Percentiles rank a stretch among this genome's conserved stretches.
phyloP scores from a whole-genome alignment of 768 basidiomycete species.

The Lepiota venenata region DNA sequence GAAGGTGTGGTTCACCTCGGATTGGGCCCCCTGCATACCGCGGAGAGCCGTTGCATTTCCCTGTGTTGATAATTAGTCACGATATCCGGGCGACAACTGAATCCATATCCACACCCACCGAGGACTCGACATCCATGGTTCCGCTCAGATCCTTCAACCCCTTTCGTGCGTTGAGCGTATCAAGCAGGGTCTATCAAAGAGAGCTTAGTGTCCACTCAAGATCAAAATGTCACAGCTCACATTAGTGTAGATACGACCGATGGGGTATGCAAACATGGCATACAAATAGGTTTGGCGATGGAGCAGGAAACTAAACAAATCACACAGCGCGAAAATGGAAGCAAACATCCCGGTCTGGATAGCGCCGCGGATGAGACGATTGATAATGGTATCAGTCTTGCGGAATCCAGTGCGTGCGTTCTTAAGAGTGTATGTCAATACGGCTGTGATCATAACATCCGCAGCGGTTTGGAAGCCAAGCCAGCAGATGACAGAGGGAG shows the following conservation, averaged over 20 bases:
- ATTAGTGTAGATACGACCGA: conserved; percentile 44
- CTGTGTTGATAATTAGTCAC: background rate
- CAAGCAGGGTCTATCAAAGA: conserved; percentile 33
- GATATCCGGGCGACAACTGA: background rate
- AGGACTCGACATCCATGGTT: conserved; percentile 24
- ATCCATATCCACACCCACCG: conserved; percentile 13
- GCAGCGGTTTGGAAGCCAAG: conserved; percentile 37
- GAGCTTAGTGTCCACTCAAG: background rate
- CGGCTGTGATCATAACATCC: conserved; percentile 35
- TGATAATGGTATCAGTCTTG: conserved; percentile 49
- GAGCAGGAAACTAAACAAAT: conserved; percentile 40
- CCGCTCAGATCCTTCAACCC: conserved; percentile 19
- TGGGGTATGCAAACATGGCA: conserved; percentile 32
- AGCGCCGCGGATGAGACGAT: conserved; percentile 51
- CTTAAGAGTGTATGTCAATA: conserved; percentile 24
- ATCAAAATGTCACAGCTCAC: conserved; percentile 29
- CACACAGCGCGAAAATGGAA: conserved; percentile 46
- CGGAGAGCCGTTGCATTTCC: conserved; percentile 20
- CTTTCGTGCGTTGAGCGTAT: conserved; percentile 33
- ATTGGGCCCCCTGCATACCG: conserved; percentile 22
- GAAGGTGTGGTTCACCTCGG: conserved; percentile 16
- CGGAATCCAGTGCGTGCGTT: conserved; percentile 46
- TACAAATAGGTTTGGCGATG: conserved; percentile 32
- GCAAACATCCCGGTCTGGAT: conserved; percentile 53
- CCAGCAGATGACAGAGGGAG: conserved; percentile 26